A percentile compares a stretch with the other conserved stretches of the same genome.
These are phyloP conservation scores for Exophiala viscosa DNA, from an alignment of 2,329 filamentous ascomycete species.

Conservation along the genomic window DNA sequence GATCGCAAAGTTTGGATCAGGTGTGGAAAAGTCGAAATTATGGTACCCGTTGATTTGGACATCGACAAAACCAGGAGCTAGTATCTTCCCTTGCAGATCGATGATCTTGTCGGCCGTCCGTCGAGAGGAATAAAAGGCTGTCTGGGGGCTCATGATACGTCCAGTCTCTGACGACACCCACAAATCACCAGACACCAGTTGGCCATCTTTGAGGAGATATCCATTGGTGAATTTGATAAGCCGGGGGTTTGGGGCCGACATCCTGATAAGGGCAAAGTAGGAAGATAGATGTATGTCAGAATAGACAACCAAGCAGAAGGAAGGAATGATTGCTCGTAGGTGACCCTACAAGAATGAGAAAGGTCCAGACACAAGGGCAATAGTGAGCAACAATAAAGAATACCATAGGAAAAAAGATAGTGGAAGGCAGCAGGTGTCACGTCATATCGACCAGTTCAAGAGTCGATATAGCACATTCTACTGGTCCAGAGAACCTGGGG, in stretches of 20 bases:
- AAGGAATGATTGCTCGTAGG: constrained; percentile 23
- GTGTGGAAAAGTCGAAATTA: constrained; percentile 83
- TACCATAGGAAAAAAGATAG: constrained; percentile 13
- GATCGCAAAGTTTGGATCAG: constrained; percentile 66
- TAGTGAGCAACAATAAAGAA: constrained; percentile 70
- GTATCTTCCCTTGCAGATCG: constrained; percentile 75
- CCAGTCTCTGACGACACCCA: constrained; percentile 81
- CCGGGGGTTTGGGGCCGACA: constrained; percentile 34
- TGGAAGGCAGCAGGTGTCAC: constrained; percentile 10
- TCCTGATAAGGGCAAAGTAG: constrained; percentile 35
- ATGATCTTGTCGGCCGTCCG: constrained; percentile 66
- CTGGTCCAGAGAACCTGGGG: constrained; percentile 6
- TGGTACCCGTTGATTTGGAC: constrained; percentile 89
- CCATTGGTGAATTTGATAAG: constrained; percentile 91
- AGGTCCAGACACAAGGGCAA: constrained; percentile 1
- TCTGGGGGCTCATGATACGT: constrained; percentile 70
- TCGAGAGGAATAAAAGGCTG: constrained; percentile 50
- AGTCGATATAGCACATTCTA: constrained; percentile 10
- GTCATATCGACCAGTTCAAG: constrained; percentile 13
- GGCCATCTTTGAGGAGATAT: constrained; percentile 64
- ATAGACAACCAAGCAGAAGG: constrained; percentile 1
- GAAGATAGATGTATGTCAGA: constrained; percentile 29
- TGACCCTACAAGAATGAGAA: constrained; percentile 24
- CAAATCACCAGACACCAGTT: constrained; percentile 72
- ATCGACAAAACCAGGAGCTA: constrained; percentile 84